phyloP scores from a whole-genome alignment of 306 rosid genomes.

The Vigna mungo region DNA sequence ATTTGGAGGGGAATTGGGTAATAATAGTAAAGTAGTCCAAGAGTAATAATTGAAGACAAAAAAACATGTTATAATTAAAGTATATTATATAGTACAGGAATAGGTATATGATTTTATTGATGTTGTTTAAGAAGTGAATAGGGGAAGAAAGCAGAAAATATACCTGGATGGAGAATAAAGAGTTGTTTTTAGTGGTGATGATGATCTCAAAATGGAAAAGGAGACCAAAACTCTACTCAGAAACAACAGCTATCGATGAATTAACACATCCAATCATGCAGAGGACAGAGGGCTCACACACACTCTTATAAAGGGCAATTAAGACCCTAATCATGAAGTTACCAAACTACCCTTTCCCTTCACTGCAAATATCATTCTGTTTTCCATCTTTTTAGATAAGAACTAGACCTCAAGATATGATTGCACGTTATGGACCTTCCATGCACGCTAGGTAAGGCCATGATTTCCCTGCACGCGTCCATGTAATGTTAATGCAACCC shows the following conservation, averaged over 20 bases:
- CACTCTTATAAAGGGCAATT: conserved; percentile 56
- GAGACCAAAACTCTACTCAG: conserved; percentile 25
- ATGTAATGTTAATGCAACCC: neutral
- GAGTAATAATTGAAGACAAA: neutral
- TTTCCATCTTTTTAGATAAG: conserved; percentile 21
- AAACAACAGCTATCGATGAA: conserved; percentile 30
- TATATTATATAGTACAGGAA: neutral
- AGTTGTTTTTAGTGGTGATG: conserved; percentile 17
- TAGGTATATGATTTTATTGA: neutral
- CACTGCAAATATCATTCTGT: neutral
- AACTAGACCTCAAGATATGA: neutral
- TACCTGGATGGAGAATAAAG: conserved; percentile 34
- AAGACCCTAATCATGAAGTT: conserved; percentile 14
- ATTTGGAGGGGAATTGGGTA: neutral
- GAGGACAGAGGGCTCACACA: conserved; percentile 45
- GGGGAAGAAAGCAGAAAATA: conserved; percentile 8
- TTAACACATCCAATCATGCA: conserved; percentile 47
- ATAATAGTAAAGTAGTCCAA: neutral
- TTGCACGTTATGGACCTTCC: conserved; percentile 21
- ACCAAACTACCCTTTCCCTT: conserved; percentile 57
- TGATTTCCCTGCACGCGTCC: conserved; percentile 64
- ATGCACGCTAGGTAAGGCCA: conserved; percentile 41
- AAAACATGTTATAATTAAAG: neutral
- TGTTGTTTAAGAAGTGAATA: neutral
- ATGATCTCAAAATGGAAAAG: conserved; percentile 35